These are phyloP conservation scores for Phytopythium sindhum DNA, from an alignment of 352 stramenopile genomes.

Conservation along the genomic window DNA sequence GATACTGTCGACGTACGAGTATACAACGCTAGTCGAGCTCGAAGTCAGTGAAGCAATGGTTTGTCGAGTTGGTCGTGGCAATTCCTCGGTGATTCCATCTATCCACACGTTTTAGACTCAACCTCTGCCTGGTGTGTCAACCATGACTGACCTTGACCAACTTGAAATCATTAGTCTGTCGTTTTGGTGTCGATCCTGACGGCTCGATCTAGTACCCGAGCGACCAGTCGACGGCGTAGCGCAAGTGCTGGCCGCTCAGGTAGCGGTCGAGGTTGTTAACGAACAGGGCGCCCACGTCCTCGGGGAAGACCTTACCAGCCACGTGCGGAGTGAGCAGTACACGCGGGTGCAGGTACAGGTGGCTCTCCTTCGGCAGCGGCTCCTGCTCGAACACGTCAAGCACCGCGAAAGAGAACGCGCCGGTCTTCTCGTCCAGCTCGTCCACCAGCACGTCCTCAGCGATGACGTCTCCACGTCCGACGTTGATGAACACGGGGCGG, in stretches of 20 bases:
- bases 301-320: conserved; percentile 63
- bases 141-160: not conserved
- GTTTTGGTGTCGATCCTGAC: not conserved
- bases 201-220: conserved; percentile 40
- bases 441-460: conserved; percentile 49
- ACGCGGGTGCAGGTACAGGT: conserved; percentile 54
- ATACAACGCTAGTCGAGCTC: no score
- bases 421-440: conserved; percentile 44
- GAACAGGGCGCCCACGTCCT: conserved; percentile 79
- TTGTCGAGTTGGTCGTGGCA: no score
- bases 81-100: no score
- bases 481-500: conserved; percentile 83
- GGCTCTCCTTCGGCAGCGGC: conserved; percentile 42
- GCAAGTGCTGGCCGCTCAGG: conserved; percentile 29
- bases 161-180: not conserved
- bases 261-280: conserved; percentile 52
- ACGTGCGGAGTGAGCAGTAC: conserved; percentile 84
- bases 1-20: no score
- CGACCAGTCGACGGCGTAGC: conserved; percentile 48
- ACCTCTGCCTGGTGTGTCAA: not conserved
- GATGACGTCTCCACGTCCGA: conserved; percentile 83
- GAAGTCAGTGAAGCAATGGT: no score
- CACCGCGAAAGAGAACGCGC: conserved; percentile 51
- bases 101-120: no score
- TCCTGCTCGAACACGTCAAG: conserved; percentile 67